phyloP scores from a whole-genome alignment of 345 rosid species.

The Triadica sebifera region DNA sequence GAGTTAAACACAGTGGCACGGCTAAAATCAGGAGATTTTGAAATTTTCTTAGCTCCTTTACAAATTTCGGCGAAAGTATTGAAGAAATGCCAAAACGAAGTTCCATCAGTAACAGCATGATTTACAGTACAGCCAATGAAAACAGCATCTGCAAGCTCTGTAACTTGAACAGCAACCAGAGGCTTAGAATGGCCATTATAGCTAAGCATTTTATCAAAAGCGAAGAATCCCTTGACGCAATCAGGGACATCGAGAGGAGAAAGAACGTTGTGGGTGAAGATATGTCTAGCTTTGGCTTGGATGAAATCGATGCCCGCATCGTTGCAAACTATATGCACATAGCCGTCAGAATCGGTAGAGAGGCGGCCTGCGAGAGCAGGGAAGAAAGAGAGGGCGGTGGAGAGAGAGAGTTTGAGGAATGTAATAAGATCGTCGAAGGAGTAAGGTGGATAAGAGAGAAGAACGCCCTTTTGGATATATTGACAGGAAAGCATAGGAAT shows the following conservation, averaged over 20 bases:
- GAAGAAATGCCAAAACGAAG: conserved; percentile 95
- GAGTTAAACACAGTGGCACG: conserved; percentile 65
- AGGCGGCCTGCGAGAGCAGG: conserved; percentile 86
- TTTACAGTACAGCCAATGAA: conserved; percentile 80
- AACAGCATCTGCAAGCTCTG: conserved; percentile 68
- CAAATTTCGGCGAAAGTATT: conserved; percentile 74
- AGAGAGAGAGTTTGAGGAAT: conserved; percentile 60
- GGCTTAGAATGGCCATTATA: conserved; percentile 77
- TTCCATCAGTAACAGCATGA: conserved; percentile 87
- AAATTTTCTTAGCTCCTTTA: conserved; percentile 55
- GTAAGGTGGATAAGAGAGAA: conserved; percentile 49
- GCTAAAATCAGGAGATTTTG: conserved; percentile 61
- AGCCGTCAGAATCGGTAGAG: conserved; percentile 55
- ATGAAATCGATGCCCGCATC: conserved; percentile 74
- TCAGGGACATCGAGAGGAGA: conserved; percentile 55
- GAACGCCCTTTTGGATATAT: conserved; percentile 92
- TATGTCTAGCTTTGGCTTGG: conserved; percentile 48
- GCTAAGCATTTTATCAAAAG: conserved; percentile 66
- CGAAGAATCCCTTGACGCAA: conserved; percentile 64
- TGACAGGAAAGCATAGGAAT: conserved; percentile 97
- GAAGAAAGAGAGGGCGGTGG: conserved; percentile 66
- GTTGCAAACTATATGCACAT: conserved; percentile 64
- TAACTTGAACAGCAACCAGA: conserved; percentile 74
- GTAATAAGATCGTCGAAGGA: conserved; percentile 41
- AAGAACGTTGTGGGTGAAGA: conserved; percentile 41